Percentiles rank a stretch among this genome's conserved stretches.
Conservation (phyloP, 1,284 basidiomycete genomes). For the Pseudomicrostroma phylloplanum region DNA sequence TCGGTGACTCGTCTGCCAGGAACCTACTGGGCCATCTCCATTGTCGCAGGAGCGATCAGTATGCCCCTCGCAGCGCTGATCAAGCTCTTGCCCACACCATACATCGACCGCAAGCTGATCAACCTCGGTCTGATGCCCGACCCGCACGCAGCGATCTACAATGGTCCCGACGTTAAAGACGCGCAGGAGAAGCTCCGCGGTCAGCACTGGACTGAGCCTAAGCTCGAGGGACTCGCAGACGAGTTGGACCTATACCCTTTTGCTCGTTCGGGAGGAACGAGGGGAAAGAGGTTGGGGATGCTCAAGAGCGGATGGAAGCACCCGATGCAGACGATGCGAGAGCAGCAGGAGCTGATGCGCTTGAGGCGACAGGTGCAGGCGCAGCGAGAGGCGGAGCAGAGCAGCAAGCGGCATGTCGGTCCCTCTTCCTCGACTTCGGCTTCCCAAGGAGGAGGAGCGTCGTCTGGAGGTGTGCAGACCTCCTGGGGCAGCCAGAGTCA, state of each 20-base stretch:
- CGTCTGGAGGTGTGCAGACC: slow-evolving; percentile 57
- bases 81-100: slow-evolving; percentile 72
- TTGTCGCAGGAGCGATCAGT: slow-evolving; percentile 77
- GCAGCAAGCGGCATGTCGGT: no score
- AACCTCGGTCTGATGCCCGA: slow-evolving; percentile 63
- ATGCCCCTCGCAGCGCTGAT: slow-evolving; percentile 80
- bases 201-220: slow-evolving; percentile 71
- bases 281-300: not conserved
- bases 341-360: not conserved
- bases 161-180: slow-evolving; percentile 61
- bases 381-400: not conserved
- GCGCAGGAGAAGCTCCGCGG: slow-evolving; percentile 56
- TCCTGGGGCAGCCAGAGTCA: slow-evolving; percentile 56
- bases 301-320: not conserved
- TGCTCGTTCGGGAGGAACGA: not conserved
- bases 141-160: slow-evolving; percentile 61
- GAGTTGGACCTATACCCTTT: slow-evolving; percentile 18
- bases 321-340: not conserved
- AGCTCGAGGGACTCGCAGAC: slow-evolving; percentile 55
- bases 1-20: slow-evolving; percentile 73
- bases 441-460: slow-evolving; percentile 62
- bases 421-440: slow-evolving; percentile 26
- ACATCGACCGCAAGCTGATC: slow-evolving; percentile 69
- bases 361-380: not conserved
- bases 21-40: slow-evolving; percentile 85